Evolutionary conservation across 768 basidiomycete genomes (phyloP).

Genomic region (Lactarius akahatsu): DNA sequence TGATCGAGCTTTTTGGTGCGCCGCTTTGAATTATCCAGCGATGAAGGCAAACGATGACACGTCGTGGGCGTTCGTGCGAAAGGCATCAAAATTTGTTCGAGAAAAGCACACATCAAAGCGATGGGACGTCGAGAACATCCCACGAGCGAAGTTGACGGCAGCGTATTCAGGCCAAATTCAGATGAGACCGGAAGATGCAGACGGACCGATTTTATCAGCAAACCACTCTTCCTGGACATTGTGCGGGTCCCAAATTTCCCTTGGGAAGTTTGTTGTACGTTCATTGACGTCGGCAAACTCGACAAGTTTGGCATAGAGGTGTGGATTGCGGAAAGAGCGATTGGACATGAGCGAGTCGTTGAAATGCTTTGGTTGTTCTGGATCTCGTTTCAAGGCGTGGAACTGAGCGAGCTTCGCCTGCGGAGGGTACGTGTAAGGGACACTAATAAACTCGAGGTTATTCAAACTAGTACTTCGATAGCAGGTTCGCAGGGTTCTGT

Average conservation of each 20-base stretch:
- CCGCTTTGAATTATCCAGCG: slow-evolving; percentile 35
- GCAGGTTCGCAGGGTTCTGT: slow-evolving; percentile 57
- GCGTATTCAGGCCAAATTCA: background rate
- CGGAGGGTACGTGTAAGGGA: slow-evolving; percentile 1
- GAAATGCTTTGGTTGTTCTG: slow-evolving; percentile 75
- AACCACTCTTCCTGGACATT: slow-evolving; percentile 67
- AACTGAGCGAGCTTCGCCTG: slow-evolving; percentile 85
- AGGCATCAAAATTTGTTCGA: background rate
- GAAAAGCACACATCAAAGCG: background rate
- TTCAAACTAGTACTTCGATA: slow-evolving; percentile 49
- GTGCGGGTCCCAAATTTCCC: slow-evolving; percentile 69
- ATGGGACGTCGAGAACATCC: background rate
- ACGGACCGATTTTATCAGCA: slow-evolving; percentile 75
- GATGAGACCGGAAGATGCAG: slow-evolving; percentile 1
- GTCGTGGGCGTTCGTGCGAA: background rate
- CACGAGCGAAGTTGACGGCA: slow-evolving; percentile 1
- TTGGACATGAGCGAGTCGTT: slow-evolving; percentile 94
- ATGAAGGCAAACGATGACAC: slow-evolving; percentile 3
- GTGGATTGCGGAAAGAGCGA: slow-evolving; percentile 92
- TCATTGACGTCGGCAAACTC: slow-evolving; percentile 94
- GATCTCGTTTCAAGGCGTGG: slow-evolving; percentile 63
- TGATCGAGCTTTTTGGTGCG: slow-evolving; percentile 41
- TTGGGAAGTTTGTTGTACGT: slow-evolving; percentile 77
- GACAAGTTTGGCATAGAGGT: slow-evolving; percentile 93
- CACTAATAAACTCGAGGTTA: background rate